Base-by-base conservation (phyloP, 2,329 filamentous ascomycete genomes). In the Penicillium decumbens region DNA sequence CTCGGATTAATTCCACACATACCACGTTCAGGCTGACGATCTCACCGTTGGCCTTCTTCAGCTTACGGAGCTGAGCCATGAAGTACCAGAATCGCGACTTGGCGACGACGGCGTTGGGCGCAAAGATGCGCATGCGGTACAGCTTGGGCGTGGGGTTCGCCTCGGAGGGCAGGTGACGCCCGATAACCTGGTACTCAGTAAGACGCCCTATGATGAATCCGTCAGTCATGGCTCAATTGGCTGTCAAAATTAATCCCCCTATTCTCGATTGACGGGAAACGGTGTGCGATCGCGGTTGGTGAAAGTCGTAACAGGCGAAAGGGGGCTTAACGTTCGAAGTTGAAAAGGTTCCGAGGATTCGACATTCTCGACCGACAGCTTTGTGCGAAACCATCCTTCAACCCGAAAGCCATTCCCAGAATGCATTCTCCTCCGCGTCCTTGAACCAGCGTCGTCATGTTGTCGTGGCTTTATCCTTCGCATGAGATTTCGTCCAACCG, bases 31-130 rank as follows among this genome's bases (percentile, higher is more conserved):
- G 78, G 77, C 83, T 88, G 75, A 98, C 90, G 74, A 98, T 95
- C 87, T 98, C 93, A 77, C 93, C 93, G 74, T 95, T 97, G 74
- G 92, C 87, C 89, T 98, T 98, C 91, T 98, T 98, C 82, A 98
- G 90, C 87, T 98, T 98, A 76, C 89, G 87, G 72, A 98, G 84
- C 83, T 95, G 95, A 79, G 90, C 89, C 77, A 98, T 81, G 85
- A 98, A 98, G 85, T 98, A 98, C 95, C 95, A 98, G 88, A 95
- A 98, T 74, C 93, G 89, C 75, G 91, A 96, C 87, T 98, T 98
- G 75, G 95, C 93, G 71, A 98, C 91, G 66, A 96, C 93, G 71
- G 86, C 82, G 81, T 98, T 98, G 68, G 90, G 89, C 66, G 93
- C 93, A 77, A 98, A 98, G 78, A 98, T 96, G 77, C 91, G 91